Evolutionary conservation across 73 alveolate species (phyloP), one percentile per base, ranked within the genome.

Genomic region (Tetrahymena thermophila): DNA sequence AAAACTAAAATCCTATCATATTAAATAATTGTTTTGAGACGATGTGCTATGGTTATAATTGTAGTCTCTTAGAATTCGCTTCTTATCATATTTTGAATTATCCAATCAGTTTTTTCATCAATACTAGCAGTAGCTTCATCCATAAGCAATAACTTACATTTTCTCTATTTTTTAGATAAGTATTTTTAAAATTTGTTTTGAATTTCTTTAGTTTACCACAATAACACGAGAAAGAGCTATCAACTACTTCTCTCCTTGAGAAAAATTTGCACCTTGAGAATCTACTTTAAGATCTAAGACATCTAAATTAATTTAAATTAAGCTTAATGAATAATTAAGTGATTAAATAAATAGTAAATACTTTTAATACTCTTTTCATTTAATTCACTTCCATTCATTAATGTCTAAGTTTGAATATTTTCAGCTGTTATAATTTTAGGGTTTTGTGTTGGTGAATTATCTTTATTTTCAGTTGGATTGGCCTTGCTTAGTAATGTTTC

Each of bases 41-140:
- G 94, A 95, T 98, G 99, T 40, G 99, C 99, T 56, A 98, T 98
- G 10, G 99, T 98, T 21, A 98, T 85, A 85, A 98, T 96, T 15
- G 99, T 98, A 38, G 98, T 97, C 83, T 98, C 98, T 93, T 58
- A 94, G 94, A 98, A 97, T 93, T 98, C 98, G 40, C 95, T 96
- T 40, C 95, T 93, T 55, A 98, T 98, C 94, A 98, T 96, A 43
- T 94, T 96, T 96, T 98, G 97, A 44, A 98, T 98, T n/a, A 95
- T 94, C 84, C 95, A 96, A 95, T 98, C 99, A 34, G 99, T 98
- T 95, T 98, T 96, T 84, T 97, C 98, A 96, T 98, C 99, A 96
- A 98, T 98, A 84, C 98, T 97, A 10, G 99, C 99, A 37, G 99
- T 98, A 1, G 99, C 99, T 97, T 98, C 99, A 96, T 98, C 99